Evolutionary conservation across 805 yeast species (phyloP), one percentile per base, ranked within the genome.

Genomic region (Candida orba): DNA sequence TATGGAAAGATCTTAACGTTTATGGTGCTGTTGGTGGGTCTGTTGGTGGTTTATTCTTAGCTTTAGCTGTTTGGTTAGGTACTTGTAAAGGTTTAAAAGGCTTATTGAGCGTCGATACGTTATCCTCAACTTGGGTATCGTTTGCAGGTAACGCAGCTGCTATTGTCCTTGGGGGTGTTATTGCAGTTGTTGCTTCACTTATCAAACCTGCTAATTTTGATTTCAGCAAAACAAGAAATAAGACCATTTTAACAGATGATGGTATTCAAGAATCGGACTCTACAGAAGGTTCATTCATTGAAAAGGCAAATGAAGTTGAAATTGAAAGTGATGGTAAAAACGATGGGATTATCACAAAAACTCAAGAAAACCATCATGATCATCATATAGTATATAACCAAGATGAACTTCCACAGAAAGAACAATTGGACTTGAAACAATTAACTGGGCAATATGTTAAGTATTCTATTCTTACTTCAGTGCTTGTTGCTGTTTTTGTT

Each of bases 201-300:
- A 55, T 67, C 33, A 57, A 59, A 50, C 73, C 73, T n/a, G 69
- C 64, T 12, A 58, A 66, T 42, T 69, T 67, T 50, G 70, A 69
- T 48, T 65, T 54, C 44, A 52, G 56, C 20, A 49, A 36, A 15
- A 64, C 68, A 6, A 58, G 70, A 53, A 65, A 64, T 47, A 58
- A 58, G 46, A 64, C 68, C 4, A 56, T 62, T 39, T 49, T 61
- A 36, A 37, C 46, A 10, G 52, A 49, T 8, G 40, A 44, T 37
- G 51, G 53, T 41, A 20, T 20, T 20, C 38, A 39, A 27, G 34
- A 43, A 18, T 13, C 40, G 29, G 29, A 27, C 34, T 18, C 42
- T 10, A 50, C 39, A 34, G 17, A 23, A 18, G 2, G 36, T 17
- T 18, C 36, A 22, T 18, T 35, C 20, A 15, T 10, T 9, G 22